Evolutionary conservation across 2,329 filamentous ascomycete species (phyloP).

Genomic region (Aspergillus aculeatus): DNA sequence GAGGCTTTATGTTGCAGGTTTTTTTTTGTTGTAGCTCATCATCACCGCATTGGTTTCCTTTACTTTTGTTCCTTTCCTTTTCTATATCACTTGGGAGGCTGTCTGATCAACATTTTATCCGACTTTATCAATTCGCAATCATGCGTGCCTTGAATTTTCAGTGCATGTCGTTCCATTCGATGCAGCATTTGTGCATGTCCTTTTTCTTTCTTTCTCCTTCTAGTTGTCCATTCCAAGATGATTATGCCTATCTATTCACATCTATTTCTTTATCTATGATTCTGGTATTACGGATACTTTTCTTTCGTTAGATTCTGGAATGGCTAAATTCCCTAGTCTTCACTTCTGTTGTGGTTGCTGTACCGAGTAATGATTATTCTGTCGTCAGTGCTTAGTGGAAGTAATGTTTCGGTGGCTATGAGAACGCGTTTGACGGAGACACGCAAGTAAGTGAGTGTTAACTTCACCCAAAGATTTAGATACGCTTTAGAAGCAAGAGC

Average conservation of each 20-base stretch:
- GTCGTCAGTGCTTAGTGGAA: no score
- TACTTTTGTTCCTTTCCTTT: slow-evolving; percentile 9
- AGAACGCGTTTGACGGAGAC: no score
- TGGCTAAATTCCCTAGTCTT: background rate
- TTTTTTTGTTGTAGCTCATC: background rate
- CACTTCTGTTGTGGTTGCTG: background rate
- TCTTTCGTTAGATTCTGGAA: background rate
- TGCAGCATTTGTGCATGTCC: background rate
- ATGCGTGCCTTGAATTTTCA: slow-evolving; percentile 7
- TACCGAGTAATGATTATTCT: background rate
- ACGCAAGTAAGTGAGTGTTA: no score
- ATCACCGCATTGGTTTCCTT: background rate
- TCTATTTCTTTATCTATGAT: background rate
- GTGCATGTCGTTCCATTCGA: slow-evolving; percentile 10
- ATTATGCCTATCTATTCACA: background rate
- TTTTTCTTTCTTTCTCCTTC: background rate
- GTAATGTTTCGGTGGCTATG: no score
- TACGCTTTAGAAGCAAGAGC: no score
- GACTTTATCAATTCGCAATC: slow-evolving; percentile 6
- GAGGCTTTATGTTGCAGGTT: slow-evolving; percentile 8
- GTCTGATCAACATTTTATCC: slow-evolving; percentile 37
- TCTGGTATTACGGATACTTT: background rate
- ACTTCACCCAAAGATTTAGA: no score
- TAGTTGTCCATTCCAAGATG: background rate
- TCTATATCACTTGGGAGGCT: slow-evolving; percentile 37